Conservation (phyloP, 306 rosid genomes). For the Luffa aegyptiaca region DNA sequence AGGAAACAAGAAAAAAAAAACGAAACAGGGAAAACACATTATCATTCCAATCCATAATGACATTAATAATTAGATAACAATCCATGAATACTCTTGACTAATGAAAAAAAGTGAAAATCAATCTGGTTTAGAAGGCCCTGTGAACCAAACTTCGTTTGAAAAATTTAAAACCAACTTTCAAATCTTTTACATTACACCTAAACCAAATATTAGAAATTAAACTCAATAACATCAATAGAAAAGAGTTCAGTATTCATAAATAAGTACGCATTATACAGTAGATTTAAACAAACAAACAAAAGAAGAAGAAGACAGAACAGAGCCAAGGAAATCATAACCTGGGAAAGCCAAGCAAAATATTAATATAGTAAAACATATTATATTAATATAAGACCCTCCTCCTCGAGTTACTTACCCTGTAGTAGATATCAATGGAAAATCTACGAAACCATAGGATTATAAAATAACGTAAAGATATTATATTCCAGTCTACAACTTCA, state of each 20-base stretch:
- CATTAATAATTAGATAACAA: not conserved
- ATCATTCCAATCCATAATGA: not conserved
- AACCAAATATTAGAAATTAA: not conserved
- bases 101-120: not conserved
- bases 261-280: not conserved
- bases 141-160: not conserved
- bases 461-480: not conserved
- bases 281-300: not conserved
- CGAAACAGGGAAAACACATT: not conserved
- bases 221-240: not conserved
- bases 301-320: not conserved
- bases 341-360: not conserved
- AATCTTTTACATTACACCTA: not conserved
- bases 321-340: not conserved
- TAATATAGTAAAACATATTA: not conserved
- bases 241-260: too few species aligned
- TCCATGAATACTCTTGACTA: not conserved
- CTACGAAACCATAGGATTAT: not conserved
- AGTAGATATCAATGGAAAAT: not conserved
- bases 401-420: not conserved
- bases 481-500: not conserved
- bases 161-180: not conserved
- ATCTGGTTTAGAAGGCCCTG: not conserved
- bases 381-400: not conserved
- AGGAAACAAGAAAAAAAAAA: too few species aligned